Evolutionary conservation across 1,284 basidiomycete genomes (phyloP).

Genomic region (Bjerkandera adusta): DNA sequence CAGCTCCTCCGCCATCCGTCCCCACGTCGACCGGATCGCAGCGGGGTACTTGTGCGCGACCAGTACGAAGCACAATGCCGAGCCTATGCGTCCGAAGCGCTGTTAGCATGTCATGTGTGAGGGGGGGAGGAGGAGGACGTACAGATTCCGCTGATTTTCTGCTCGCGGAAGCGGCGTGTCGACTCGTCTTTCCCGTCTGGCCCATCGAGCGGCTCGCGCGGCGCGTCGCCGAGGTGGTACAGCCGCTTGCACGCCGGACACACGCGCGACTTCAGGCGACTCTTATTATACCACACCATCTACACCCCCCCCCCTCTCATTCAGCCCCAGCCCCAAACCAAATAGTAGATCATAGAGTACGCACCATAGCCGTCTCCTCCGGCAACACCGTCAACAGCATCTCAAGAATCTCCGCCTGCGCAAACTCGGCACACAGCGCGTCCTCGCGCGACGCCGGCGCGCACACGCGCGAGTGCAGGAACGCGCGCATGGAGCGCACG

Average conservation of each 20-base stretch:
- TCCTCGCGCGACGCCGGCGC: conserved; percentile 59
- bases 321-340: not conserved
- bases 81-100: conserved; percentile 42
- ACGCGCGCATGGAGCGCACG: conserved; percentile 57
- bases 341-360: conserved; percentile 20
- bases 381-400: conserved; percentile 69
- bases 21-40: conserved; percentile 69
- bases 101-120: conserved; percentile 2
- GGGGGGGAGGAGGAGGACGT: conserved; percentile 27
- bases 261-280: conserved; percentile 59
- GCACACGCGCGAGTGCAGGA: conserved; percentile 63
- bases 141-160: conserved; percentile 76
- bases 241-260: conserved; percentile 75
- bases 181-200: conserved; percentile 25
- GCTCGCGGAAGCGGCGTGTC: conserved; percentile 56
- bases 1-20: conserved; percentile 63
- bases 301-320: too few species aligned
- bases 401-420: conserved; percentile 65
- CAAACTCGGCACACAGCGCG: conserved; percentile 68
- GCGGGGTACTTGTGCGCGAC: conserved; percentile 63
- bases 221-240: conserved; percentile 62
- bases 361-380: conserved; percentile 65
- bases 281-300: conserved; percentile 86
- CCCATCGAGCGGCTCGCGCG: conserved; percentile 41
- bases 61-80: conserved; percentile 71